Evolutionary conservation across 345 rosid genomes (phyloP), one percentile per base, ranked within the genome.

Genomic region (Lenwebbia sp.): DNA sequence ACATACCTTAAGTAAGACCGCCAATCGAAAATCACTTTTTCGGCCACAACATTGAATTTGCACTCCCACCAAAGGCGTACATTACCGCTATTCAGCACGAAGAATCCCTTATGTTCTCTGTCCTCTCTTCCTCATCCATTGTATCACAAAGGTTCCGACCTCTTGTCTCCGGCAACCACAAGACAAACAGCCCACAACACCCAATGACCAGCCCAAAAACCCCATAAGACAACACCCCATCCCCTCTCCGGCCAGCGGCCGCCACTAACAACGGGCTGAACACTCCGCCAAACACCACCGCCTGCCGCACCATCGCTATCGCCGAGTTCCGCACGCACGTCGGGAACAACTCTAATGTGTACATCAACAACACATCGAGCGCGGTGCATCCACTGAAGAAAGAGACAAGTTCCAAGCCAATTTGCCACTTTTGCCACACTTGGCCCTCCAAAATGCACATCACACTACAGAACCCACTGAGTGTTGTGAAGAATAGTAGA

Each of bases 361-460:
- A 90, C 52, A 95, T 92, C 56, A 93, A 49, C 17, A 83, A 82
- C 62, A 93, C 54, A 82, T 82, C 86, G 81, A 91, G 93, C 7
- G 91, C 93, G 0, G 94, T 88, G 86, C 94, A 92, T 0, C 93
- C 94, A 47, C 95, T 47, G 41, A 90, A 92, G 76, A 94, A 94
- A 22, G 98, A 92, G 0, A 91, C 78, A 9, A 94, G 83, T 86
- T 96, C 98, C 70, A 93, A 65, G 30, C 88, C 92, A 26, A 96
- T 88, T 30, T 92, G 93, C 37, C 89, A 58, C 50, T 21, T 70
- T 0, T 89, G 86, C 62, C 70, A n/a, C n/a, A 40, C 33, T 4
- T 82, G 84, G 50, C 91, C 92, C 81, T 83, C 50, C 62, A 90
- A 88, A 14, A 89, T 90, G 49, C 92, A 90, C 23, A 91, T 25